Conservation (phyloP, 139 green algal species). For the Micromonas pusilla region DNA sequence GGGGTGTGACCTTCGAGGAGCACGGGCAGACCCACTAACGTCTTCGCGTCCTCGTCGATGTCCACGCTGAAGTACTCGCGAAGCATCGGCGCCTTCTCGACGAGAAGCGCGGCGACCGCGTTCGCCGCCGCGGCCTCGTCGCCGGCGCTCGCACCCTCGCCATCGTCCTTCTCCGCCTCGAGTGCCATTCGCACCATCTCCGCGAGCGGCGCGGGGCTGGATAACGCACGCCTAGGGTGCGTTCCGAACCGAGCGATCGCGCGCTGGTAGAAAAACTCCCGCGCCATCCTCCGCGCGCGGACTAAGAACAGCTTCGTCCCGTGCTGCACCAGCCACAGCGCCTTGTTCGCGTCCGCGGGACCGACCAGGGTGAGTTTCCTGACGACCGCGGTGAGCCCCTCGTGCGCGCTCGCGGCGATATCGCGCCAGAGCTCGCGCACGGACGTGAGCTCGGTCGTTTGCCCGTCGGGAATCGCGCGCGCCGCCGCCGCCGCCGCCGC, state of each 20-base stretch:
- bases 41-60: background rate
- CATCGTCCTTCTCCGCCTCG: too few species aligned
- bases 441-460: slow-evolving; percentile 9
- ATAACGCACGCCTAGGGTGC: background rate
- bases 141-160: background rate
- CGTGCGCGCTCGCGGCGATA: background rate
- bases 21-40: background rate
- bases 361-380: slow-evolving; percentile 3
- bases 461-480: background rate
- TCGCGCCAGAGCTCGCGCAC: background rate
- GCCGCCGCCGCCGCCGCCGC: too few species aligned
- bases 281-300: background rate
- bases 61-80: slow-evolving; percentile 17
- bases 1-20: slow-evolving; percentile 2
- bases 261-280: slow-evolving; percentile 14
- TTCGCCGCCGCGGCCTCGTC: background rate
- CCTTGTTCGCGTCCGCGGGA: background rate
- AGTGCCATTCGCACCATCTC: background rate
- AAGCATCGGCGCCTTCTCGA: slow-evolving; percentile 15
- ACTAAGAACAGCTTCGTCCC: slow-evolving; percentile 5
- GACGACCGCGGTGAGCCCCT: background rate
- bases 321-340: slow-evolving; percentile 16
- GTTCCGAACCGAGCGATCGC: background rate
- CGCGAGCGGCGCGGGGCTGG: background rate
- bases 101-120: background rate